Evolutionary conservation across 139 green algal species (phyloP), one percentile per base, ranked within the genome.

Genomic region (Eudorina sp.): DNA sequence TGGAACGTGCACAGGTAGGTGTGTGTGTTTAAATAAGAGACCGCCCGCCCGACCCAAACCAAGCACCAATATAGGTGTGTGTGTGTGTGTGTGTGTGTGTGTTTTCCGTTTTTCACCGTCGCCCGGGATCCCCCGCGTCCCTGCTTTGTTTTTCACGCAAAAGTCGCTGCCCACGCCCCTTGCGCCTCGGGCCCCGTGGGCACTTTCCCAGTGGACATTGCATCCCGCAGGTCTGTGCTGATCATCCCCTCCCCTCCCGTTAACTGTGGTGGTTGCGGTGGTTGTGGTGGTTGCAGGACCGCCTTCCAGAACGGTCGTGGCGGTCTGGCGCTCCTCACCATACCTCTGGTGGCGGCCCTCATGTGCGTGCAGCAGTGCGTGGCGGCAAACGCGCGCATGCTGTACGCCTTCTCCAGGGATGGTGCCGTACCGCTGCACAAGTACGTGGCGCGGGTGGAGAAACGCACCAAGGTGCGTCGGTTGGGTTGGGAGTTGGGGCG

Each of bases 1-100:
- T 86, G 80, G 80, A 76, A 86, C 43, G 80, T 86, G 80, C 80
- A 86, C 80, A 62, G 25, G 80, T 86, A 40, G 9, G 77, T 27
- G 25, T 40, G 53, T 0, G 36, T 13, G 11, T 45, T 9, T 16
- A 21, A 1, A 43, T 29, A 13, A 64, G 29, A 66, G 29, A 4
- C 62, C 8, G 29, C n/a, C n/a, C n/a, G n/a, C n/a, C n/a, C n/a
- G n/a, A n/a, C n/a, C n/a, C n/a, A n/a, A n/a, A n/a, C n/a, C n/a
- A n/a, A n/a, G n/a, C n/a, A n/a, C n/a, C n/a, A n/a, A 41, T 14
- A n/a, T 7, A 45, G 29, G 46, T 62, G 8, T 34, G 68, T 3
- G 31, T 25, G 45, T 29, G 23, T 68, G 16, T 5, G 13, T 13
- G 19, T 68, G 16, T 68, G 16, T n/a, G 55, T 29, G 55, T 68